phyloP scores from a whole-genome alignment of 176 grass and related monocot genomes.

The Ensete ventricosum region DNA sequence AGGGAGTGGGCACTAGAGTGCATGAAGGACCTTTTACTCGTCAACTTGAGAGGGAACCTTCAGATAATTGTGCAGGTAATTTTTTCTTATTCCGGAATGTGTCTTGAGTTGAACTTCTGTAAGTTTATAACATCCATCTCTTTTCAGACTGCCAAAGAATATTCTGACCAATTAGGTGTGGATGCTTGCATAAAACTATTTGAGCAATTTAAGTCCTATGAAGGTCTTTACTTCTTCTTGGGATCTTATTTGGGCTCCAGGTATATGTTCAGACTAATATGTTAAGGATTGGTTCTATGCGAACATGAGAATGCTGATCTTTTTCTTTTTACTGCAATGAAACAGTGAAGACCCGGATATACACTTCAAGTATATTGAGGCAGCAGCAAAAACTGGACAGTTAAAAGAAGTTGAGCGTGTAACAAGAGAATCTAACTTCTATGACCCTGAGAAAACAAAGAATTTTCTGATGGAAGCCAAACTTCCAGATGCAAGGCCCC shows the following conservation, averaged over 20 bases:
- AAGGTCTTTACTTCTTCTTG: conserved; percentile 98
- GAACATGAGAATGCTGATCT: conserved; percentile 11
- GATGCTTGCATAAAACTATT: conserved; percentile 86
- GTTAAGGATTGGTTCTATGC: conserved; percentile 1
- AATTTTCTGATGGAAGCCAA: conserved; percentile 99
- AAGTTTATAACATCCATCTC: conserved; percentile 1
- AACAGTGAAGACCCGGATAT: conserved; percentile 90
- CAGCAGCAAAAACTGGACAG: conserved; percentile 91
- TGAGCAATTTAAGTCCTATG: conserved; percentile 98
- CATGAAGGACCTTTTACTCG: conserved; percentile 95
- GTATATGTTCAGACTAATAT: conserved; percentile 31
- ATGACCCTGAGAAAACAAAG: conserved; percentile 96
- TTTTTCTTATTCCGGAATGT: neutral
- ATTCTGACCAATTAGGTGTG: conserved; percentile 74
- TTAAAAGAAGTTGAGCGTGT: conserved; percentile 99
- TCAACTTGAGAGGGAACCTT: conserved; percentile 89
- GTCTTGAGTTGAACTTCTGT: neutral
- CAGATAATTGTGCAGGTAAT: conserved; percentile 96
- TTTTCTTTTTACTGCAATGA: conserved; percentile 7
- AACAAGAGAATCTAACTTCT: conserved; percentile 95
- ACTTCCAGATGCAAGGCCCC: conserved; percentile 80
- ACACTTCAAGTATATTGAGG: conserved; percentile 97
- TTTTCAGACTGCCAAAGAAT: conserved; percentile 81
- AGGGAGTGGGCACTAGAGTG: conserved; percentile 95
- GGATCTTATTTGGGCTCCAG: conserved; percentile 94